Evolutionary conservation across 225 moss, liverwort and hornwort species (phyloP).

Genomic region (Pleurozium schreberi): DNA sequence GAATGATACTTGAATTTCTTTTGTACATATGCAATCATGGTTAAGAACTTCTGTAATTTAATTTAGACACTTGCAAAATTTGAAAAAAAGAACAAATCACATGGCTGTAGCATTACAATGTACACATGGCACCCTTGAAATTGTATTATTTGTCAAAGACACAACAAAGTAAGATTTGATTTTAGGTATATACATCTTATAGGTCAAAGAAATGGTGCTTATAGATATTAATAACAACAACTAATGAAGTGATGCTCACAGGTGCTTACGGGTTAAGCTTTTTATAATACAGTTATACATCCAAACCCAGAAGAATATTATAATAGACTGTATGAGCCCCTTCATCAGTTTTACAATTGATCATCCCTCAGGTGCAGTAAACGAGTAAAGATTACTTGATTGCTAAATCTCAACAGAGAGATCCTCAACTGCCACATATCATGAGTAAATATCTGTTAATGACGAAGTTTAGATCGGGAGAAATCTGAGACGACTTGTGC

Average conservation of each 20-base stretch:
- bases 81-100: not conserved
- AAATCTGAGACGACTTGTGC: not conserved
- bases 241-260: not conserved
- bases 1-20: not conserved
- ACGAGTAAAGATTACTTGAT: not conserved
- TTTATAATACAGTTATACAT: constrained; percentile 24
- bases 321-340: not conserved
- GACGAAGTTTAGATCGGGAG: not conserved
- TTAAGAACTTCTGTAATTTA: not conserved
- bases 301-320: constrained; percentile 8
- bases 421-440: not conserved
- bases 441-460: not conserved
- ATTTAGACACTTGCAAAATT: not conserved
- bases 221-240: not conserved
- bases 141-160: constrained; percentile 62
- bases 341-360: not conserved
- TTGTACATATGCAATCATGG: not conserved
- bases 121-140: constrained; percentile 66
- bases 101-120: constrained; percentile 79
- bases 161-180: constrained; percentile 29
- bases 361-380: not conserved
- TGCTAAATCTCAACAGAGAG: not conserved
- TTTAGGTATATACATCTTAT: not conserved
- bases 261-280: not conserved
- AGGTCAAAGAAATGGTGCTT: not conserved